Conservation (phyloP, 2,329 filamentous ascomycete species). For the Aspergillus hortae region DNA sequence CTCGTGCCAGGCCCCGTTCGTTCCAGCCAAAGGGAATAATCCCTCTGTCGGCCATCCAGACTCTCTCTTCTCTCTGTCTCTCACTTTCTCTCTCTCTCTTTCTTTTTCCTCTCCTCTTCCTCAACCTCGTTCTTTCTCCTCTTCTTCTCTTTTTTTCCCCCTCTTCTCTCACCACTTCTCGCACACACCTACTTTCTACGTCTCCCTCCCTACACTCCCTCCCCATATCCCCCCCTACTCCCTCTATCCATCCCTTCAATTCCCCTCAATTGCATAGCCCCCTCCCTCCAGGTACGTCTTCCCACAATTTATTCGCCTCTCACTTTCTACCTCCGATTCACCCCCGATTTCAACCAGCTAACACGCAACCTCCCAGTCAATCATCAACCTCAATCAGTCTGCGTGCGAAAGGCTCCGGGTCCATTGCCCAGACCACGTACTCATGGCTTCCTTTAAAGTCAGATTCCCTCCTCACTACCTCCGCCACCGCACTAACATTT, state of each 20-base stretch:
- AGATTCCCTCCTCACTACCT: too few species aligned
- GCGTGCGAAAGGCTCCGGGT: too few species aligned
- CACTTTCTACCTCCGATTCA: not conserved
- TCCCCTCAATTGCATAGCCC: constrained; percentile 8
- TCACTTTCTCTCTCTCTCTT: constrained; percentile 9
- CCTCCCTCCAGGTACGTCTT: too few species aligned
- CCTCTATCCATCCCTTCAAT: not conserved
- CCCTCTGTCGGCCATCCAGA: constrained; percentile 15
- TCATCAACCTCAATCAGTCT: too few species aligned
- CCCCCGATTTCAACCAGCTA: not conserved
- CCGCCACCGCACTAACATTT: too few species aligned
- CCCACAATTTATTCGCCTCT: constrained; percentile 1
- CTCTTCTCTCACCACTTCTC: not conserved
- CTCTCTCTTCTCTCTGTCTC: constrained; percentile 5
- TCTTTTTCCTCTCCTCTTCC: constrained; percentile 7
- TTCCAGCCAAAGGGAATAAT: constrained; percentile 20
- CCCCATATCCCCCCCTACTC: too few species aligned
- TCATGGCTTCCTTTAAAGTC: too few species aligned
- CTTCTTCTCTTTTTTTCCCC: constrained; percentile 5
- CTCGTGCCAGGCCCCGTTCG: constrained; percentile 13
- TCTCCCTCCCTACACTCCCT: too few species aligned
- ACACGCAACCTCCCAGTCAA: not conserved
- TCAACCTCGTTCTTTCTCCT: not conserved
- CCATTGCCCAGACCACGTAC: too few species aligned
- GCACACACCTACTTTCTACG: too few species aligned